Base-by-base conservation (phyloP, 495 filamentous ascomycete species). In the Arthonia radiata region DNA sequence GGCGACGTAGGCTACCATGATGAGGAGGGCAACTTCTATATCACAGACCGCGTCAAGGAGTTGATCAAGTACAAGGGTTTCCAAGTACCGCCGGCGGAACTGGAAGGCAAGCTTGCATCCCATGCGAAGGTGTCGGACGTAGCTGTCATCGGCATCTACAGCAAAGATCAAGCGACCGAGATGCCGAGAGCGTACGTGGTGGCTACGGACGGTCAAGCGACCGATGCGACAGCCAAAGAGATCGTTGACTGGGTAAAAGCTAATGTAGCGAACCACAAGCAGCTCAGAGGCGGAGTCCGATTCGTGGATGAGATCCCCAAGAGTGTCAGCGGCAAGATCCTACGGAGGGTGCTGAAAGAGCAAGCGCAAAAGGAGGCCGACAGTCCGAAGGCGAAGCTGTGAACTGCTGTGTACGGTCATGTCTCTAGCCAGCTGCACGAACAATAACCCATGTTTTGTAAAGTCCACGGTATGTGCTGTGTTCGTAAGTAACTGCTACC, bases 281-380 rank as follows among this genome's bases (percentile, higher is more conserved):
- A 61, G 31, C 49, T 92, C 39, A 61, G 74, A 17, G 83, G 83
- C 11, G 83, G 83, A 2, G 60, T 92, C 0, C 59, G 57, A 5
- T 94, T 89, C 40, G 56, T 90, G 5, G 67, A 90, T 33, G 54
- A 60, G 35, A 63, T 94, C 5, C 83, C 83, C 15, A 90, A 86
- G 60, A 83, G 69, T 32, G 60, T 61, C 1, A 71, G 67, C 42
- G 83, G 83, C 1, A 94, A 94, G 62, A 80, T 93, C 27, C 44
- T 94, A 38, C 68, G 82, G 35, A 57, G 79, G 23, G 30, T 83
- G 21, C 41, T 71, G 38, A 65, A 65, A 39, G 47, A 56, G 24
- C 42, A 47, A 42, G 61, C 59, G 22, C 42, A 44, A 30, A 35
- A 35, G 21, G 36, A 50, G 16, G 40, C 40, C 6, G 15, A 28